Evolutionary conservation across 1,284 basidiomycete genomes (phyloP).

Genomic region (Ceratobasidium sp.): DNA sequence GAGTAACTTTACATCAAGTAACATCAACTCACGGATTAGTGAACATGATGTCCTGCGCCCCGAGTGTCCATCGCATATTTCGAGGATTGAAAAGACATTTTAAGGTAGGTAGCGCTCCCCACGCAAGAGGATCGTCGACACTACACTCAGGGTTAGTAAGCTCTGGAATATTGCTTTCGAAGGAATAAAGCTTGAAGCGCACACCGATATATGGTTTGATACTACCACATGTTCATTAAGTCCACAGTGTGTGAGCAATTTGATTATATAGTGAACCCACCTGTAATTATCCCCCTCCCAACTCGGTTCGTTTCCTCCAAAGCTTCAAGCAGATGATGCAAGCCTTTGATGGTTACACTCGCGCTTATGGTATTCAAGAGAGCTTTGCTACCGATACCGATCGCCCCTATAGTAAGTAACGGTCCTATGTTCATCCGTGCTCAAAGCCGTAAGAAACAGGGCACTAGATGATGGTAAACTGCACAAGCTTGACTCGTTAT

Average conservation of each 20-base stretch:
- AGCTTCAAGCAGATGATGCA: slow-evolving; percentile 68
- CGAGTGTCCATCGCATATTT: slow-evolving; percentile 83
- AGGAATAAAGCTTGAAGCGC: slow-evolving; percentile 48
- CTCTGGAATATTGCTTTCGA: not conserved
- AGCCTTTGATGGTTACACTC: slow-evolving; percentile 67
- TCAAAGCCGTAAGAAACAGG: not conserved
- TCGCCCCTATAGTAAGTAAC: slow-evolving; percentile 61
- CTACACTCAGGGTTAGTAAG: slow-evolving; percentile 51
- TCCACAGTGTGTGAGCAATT: slow-evolving; percentile 34
- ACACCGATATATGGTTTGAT: slow-evolving; percentile 92
- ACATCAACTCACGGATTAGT: slow-evolving; percentile 79
- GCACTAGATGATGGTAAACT: not conserved
- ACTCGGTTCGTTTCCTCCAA: slow-evolving; percentile 60
- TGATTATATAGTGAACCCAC: slow-evolving; percentile 56
- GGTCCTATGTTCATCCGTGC: slow-evolving; percentile 48
- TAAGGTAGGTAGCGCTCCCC: slow-evolving; percentile 77
- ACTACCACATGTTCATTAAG: slow-evolving; percentile 58
- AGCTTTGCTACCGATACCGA: slow-evolving; percentile 78
- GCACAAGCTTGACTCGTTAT: too few species aligned
- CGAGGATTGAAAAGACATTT: slow-evolving; percentile 63
- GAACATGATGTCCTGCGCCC: slow-evolving; percentile 95
- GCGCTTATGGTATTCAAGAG: slow-evolving; percentile 73
- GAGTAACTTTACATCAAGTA: not conserved
- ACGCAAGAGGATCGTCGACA: slow-evolving; percentile 79
- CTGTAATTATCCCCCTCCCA: slow-evolving; percentile 78